These are phyloP conservation scores for Castanea mollissima DNA, from an alignment of 306 rosid genomes.

Conservation along the genomic window DNA sequence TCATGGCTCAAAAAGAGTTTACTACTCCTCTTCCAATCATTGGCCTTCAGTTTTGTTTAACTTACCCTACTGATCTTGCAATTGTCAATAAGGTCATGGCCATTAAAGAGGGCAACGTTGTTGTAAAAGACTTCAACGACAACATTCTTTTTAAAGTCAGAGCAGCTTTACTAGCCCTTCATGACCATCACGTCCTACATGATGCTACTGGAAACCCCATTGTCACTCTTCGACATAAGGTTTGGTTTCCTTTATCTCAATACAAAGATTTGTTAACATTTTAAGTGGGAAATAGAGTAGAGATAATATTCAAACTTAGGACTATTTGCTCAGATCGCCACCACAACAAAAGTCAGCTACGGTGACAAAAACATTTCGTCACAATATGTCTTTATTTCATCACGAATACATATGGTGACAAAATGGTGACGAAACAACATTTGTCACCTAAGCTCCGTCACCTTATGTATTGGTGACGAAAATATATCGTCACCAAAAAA, in stretches of 20 bases:
- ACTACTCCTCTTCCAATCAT: conserved; percentile 15
- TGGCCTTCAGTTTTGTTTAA: conserved; percentile 38
- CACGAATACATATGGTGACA: no score
- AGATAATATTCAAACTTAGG: no score
- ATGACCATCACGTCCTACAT: conserved; percentile 39
- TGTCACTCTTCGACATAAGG: conserved; percentile 44
- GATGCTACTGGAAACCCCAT: conserved; percentile 46
- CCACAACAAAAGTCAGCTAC: no score
- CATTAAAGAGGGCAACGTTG: conserved; percentile 29
- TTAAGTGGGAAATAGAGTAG: no score
- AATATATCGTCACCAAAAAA: no score
- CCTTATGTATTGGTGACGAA: no score
- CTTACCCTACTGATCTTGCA: conserved; percentile 37
- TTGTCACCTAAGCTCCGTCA: no score
- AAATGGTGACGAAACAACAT: no score
- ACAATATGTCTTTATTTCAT: no score
- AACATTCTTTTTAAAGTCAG: conserved; percentile 44
- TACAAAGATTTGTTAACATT: no score
- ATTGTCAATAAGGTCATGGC: conserved; percentile 37
- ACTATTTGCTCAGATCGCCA: no score
- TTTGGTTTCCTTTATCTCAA: background rate
- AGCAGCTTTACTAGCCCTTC: conserved; percentile 30
- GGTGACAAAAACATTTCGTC: no score
- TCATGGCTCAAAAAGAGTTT: background rate
- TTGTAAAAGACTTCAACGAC: conserved; percentile 42